Evolutionary conservation across 2,329 filamentous ascomycete genomes (phyloP).

Genomic region (Venturia nashicola): DNA sequence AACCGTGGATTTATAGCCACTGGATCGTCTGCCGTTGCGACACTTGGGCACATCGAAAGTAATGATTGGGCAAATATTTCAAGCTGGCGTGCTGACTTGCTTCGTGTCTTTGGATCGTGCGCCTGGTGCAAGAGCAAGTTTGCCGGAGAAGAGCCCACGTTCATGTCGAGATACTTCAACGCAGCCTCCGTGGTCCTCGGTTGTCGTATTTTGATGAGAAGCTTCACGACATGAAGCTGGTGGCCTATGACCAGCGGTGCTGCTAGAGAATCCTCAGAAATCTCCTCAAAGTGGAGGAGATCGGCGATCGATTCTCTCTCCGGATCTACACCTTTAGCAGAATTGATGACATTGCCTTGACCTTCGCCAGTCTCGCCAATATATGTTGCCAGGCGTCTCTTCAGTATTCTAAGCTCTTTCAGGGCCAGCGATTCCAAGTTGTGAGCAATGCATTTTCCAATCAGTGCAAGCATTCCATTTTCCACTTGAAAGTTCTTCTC

Average conservation of each 20-base stretch:
- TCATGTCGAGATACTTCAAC: conserved; percentile 42
- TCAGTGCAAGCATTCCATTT: conserved; percentile 57
- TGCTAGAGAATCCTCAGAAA: conserved; percentile 18
- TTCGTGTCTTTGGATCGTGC: conserved; percentile 27
- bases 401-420: conserved; percentile 56
- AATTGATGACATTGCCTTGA: neutral
- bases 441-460: conserved; percentile 52
- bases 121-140: conserved; percentile 42
- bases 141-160: conserved; percentile 43
- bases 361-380: conserved; percentile 12
- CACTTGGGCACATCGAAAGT: conserved; percentile 53
- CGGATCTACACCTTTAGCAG: neutral
- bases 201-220: conserved; percentile 49
- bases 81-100: conserved; percentile 52
- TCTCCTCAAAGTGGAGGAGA: conserved; percentile 48
- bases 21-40: conserved; percentile 50
- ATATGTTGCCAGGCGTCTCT: conserved; percentile 43
- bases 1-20: conserved; percentile 33
- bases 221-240: conserved; percentile 52
- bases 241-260: conserved; percentile 47
- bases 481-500: conserved; percentile 50
- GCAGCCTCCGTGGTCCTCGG: conserved; percentile 46
- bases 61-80: conserved; percentile 54
- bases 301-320: conserved; percentile 39
- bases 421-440: conserved; percentile 55